These are phyloP conservation scores for Heliosperma pusillum DNA, from an alignment of 148 eudicot genomes.

Conservation along the genomic window DNA sequence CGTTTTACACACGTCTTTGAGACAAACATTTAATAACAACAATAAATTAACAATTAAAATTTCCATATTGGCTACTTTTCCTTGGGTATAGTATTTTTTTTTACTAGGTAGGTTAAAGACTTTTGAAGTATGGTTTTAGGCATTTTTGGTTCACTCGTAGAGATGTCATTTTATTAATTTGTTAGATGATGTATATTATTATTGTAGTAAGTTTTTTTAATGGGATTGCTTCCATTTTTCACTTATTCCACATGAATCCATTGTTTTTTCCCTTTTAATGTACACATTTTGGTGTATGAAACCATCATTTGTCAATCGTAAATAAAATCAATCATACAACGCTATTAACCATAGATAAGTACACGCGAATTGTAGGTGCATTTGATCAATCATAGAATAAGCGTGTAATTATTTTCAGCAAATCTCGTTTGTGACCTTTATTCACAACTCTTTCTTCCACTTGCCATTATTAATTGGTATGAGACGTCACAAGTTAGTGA, in stretches of 20 bases:
- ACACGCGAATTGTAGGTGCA: neutral
- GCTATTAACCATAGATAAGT: neutral
- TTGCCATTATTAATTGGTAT: too few species aligned
- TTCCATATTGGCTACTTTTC: too few species aligned
- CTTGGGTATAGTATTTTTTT: neutral
- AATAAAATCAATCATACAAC: neutral
- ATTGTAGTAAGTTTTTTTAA: neutral
- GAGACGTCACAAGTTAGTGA: too few species aligned
- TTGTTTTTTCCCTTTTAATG: neutral
- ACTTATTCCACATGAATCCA: neutral
- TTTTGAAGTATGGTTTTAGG: neutral
- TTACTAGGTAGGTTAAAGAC: neutral
- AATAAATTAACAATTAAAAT: too few species aligned
- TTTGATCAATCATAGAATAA: neutral
- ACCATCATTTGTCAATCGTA: constrained; percentile 3
- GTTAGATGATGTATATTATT: neutral
- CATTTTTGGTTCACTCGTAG: neutral
- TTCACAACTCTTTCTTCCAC: too few species aligned
- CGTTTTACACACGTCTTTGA: too few species aligned
- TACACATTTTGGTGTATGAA: neutral
- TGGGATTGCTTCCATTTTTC: neutral
- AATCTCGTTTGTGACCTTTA: too few species aligned
- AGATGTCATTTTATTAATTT: constrained; percentile 2
- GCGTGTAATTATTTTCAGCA: too few species aligned
- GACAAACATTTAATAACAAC: too few species aligned